Evolutionary conservation across 306 rosid species (phyloP).

Genomic region (Cicer judaicum): DNA sequence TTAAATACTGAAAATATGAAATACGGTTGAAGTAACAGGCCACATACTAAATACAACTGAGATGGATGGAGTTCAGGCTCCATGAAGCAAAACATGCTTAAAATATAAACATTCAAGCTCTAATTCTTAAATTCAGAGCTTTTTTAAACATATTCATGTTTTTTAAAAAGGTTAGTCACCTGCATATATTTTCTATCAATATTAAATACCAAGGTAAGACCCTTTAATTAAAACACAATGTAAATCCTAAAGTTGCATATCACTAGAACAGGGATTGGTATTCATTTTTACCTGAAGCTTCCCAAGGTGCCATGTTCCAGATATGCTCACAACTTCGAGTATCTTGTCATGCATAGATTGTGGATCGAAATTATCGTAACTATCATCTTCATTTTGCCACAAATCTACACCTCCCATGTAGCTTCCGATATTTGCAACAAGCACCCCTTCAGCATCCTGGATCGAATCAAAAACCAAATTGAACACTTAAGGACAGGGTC

Average conservation of each 20-base stretch:
- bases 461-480: conserved; percentile 39
- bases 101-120: neutral
- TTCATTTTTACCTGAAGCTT: conserved; percentile 81
- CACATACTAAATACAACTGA: conserved; percentile 28
- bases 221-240: neutral
- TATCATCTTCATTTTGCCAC: conserved; percentile 98
- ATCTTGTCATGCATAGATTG: conserved; percentile 98
- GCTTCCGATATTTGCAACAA: conserved; percentile 98
- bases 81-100: conserved; percentile 17
- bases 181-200: conserved; percentile 30
- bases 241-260: conserved; percentile 24
- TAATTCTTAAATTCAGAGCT: conserved; percentile 13
- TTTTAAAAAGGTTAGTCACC: neutral
- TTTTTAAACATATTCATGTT: conserved; percentile 3
- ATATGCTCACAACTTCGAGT: conserved; percentile 97
- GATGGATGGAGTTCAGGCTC: conserved; percentile 25
- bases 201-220: conserved; percentile 35
- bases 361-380: conserved; percentile 87
- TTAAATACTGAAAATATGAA: conserved; percentile 18
- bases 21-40: conserved; percentile 2
- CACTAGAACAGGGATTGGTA: neutral
- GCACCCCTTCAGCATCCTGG: conserved; percentile 99
- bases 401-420: conserved; percentile 99
- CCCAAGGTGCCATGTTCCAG: conserved; percentile 99
- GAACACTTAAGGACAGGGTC: conserved; percentile 24